These are phyloP conservation scores for Mimosa bimucronata DNA, from an alignment of 306 rosid genomes.

Conservation along the genomic window DNA sequence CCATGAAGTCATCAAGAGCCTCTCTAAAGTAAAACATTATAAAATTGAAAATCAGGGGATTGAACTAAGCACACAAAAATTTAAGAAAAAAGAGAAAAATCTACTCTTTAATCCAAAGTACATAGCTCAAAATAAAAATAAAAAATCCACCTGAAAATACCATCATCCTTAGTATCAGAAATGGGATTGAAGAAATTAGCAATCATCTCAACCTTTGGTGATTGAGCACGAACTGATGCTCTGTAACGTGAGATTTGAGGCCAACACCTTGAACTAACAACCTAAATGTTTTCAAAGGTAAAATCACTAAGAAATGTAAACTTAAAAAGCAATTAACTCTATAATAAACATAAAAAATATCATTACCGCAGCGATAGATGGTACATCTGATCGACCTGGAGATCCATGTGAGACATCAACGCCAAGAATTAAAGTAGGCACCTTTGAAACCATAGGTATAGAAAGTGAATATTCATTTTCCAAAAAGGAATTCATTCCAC, in stretches of 20 bases:
- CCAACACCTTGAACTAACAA: slow-evolving; percentile 53
- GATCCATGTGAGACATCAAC: slow-evolving; percentile 66
- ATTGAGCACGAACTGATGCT: slow-evolving; percentile 45
- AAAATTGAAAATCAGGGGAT: neutral
- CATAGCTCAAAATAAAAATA: neutral
- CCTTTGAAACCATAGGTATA: slow-evolving; percentile 41
- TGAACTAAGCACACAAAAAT: neutral
- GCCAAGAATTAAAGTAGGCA: slow-evolving; percentile 55
- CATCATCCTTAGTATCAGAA: slow-evolving; percentile 30
- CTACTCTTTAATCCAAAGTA: neutral
- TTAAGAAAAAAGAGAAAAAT: neutral
- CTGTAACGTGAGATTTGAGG: slow-evolving; percentile 46
- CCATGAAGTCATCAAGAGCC: slow-evolving; percentile 31
- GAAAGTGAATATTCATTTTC: slow-evolving; percentile 24
- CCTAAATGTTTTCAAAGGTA: slow-evolving; percentile 29
- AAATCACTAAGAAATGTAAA: neutral
- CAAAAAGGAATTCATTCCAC: slow-evolving; percentile 52
- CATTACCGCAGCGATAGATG: slow-evolving; percentile 63
- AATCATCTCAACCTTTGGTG: slow-evolving; percentile 43
- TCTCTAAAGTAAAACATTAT: slow-evolving; percentile 32
- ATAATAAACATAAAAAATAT: neutral
- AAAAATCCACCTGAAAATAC: slow-evolving; percentile 41
- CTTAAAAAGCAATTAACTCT: neutral
- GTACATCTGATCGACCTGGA: slow-evolving; percentile 43
- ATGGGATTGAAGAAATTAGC: slow-evolving; percentile 34